phyloP scores from a whole-genome alignment of 345 rosid species.

The Rubroshorea leprosula region DNA sequence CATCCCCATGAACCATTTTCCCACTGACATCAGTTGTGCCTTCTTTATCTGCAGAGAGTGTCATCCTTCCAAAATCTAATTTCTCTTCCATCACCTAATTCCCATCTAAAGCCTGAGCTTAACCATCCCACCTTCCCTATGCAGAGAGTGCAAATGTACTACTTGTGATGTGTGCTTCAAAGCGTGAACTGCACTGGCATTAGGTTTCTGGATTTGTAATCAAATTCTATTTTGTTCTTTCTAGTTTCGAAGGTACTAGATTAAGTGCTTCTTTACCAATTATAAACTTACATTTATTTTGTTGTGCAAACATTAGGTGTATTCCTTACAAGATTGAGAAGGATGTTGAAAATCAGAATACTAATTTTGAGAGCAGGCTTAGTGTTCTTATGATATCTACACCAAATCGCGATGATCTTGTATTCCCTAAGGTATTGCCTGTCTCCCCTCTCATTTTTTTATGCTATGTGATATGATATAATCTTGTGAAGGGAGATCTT shows the following conservation, averaged over 20 bases:
- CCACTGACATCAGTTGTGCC: no score
- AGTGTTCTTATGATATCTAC: constrained; percentile 53
- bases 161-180: no score
- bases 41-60: no score
- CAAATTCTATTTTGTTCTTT: no score
- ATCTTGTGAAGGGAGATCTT: background rate
- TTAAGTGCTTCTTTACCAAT: background rate
- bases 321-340: constrained; percentile 37
- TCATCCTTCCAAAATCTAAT: no score
- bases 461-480: background rate
- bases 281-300: background rate
- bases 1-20: no score
- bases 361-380: constrained; percentile 20
- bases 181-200: background rate
- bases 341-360: constrained; percentile 14
- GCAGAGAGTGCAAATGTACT: no score
- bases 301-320: constrained; percentile 28
- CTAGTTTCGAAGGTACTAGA: background rate
- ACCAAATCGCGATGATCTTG: constrained; percentile 46
- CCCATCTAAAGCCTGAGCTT: no score
- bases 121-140: no score
- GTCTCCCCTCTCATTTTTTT: background rate
- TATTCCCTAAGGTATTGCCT: constrained; percentile 42
- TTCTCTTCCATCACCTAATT: no score
- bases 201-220: background rate